Evolutionary conservation across 1,139 yeast species (phyloP), one percentile per base, ranked within the genome.

Genomic region (Pichia sp.): DNA sequence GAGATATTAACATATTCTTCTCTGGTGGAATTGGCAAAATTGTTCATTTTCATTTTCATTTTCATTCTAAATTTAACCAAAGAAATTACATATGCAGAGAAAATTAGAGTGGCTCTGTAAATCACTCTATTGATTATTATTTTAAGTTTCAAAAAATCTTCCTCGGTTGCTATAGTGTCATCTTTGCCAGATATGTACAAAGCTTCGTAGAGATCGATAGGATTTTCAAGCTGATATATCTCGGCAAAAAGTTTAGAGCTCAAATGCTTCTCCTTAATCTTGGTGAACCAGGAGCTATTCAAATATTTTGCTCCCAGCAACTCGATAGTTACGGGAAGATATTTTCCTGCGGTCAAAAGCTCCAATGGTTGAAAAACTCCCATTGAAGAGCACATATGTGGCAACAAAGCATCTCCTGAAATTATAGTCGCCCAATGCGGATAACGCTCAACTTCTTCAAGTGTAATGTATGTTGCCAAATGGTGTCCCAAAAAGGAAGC

Each of bases 351-450:
- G 36, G 78, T 69, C 66, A 75, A 63, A 48, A 73, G 62, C 55
- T 77, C 83, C 39, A 70, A 60, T 2, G 83, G 83, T 56, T 77
- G 82, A 55, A 73, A 72, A 36, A 74, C 62, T 27, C 54, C 54
- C 5, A 16, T 23, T 39, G 47, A 46, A 4, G 48, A 36, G 2
- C 47, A 41, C 34, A 48, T 34, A 33, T 48, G 51, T 10, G 51
- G 23, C 34, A 50, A 41, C 7, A 11, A 23, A 8, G 11, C 11
- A 6, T 38, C 27, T 6, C 41, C 37, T 16, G 39, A 42, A 2
- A 44, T 39, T 8, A 48, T 28, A 1, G 26, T 29, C 10, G 37
- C 36, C 37, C 60, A 46, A 36, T 45, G 42, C 23, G 28, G 6
- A 16, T 55, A 44, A 33, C 45, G 27, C 3, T 38, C 28, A 5